phyloP scores from a whole-genome alignment of 495 filamentous ascomycete genomes.

The Neurospora sublineolata region DNA sequence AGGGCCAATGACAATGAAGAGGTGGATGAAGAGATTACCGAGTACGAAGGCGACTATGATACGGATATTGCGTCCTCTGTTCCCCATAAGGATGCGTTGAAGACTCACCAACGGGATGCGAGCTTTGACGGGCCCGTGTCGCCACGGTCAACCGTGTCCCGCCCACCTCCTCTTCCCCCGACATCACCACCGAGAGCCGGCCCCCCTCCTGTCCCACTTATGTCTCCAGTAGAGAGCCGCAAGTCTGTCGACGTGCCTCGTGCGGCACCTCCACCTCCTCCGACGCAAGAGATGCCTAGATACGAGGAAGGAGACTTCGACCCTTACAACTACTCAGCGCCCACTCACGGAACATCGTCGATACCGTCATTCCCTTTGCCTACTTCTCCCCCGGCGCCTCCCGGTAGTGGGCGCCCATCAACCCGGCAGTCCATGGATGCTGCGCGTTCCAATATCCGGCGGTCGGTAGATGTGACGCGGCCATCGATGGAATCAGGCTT shows the following conservation, averaged over 20 bases:
- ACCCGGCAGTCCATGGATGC: slow-evolving; percentile 61
- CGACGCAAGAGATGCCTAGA: slow-evolving; percentile 34
- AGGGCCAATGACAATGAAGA: slow-evolving; percentile 45
- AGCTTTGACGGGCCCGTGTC: slow-evolving; percentile 48
- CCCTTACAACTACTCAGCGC: slow-evolving; percentile 53
- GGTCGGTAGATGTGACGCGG: slow-evolving; percentile 57
- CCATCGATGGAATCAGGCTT: slow-evolving; percentile 60
- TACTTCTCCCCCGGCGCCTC: slow-evolving; percentile 37
- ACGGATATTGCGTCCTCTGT: slow-evolving; percentile 90
- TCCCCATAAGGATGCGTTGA: slow-evolving; percentile 83
- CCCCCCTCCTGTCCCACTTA: slow-evolving; percentile 50
- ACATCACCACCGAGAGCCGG: slow-evolving; percentile 34
- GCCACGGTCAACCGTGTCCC: slow-evolving; percentile 34
- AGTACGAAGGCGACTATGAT: slow-evolving; percentile 97
- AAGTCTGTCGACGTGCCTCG: slow-evolving; percentile 59
- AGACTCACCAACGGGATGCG: slow-evolving; percentile 65
- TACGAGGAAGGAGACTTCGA: slow-evolving; percentile 62
- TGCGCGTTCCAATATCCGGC: slow-evolving; percentile 41
- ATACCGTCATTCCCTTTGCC: slow-evolving; percentile 35
- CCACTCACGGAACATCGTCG: slow-evolving; percentile 20
- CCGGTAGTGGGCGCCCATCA: slow-evolving; percentile 34
- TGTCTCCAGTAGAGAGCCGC: slow-evolving; percentile 32
- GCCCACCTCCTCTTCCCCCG: slow-evolving; percentile 33
- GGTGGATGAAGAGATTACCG: slow-evolving; percentile 70
- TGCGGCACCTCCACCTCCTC: slow-evolving; percentile 54